Conservation (phyloP, 2,329 filamentous ascomycete species). For the Rhynchosporium secalis region DNA sequence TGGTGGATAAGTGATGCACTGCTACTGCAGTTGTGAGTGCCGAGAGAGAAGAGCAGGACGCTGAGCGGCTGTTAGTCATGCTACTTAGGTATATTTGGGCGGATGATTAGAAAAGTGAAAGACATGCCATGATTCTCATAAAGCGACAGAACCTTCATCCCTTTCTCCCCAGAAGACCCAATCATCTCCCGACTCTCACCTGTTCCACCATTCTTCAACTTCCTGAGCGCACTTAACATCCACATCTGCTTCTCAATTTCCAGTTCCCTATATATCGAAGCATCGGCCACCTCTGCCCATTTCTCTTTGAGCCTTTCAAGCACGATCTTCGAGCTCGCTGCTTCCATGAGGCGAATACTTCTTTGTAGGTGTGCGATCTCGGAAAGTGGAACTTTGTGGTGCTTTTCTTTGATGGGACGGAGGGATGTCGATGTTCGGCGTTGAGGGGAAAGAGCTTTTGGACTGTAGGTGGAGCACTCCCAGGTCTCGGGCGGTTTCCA, state of each 20-base stretch:
- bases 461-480: slow-evolving; percentile 17
- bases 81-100: background rate
- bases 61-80: slow-evolving; percentile 21
- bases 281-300: slow-evolving; percentile 48
- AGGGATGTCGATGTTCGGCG: slow-evolving; percentile 1
- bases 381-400: slow-evolving; percentile 2
- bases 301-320: slow-evolving; percentile 56
- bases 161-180: slow-evolving; percentile 35
- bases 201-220: slow-evolving; percentile 40
- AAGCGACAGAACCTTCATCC: slow-evolving; percentile 33
- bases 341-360: slow-evolving; percentile 56
- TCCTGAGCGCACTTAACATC: slow-evolving; percentile 58
- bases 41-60: slow-evolving; percentile 36
- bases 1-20: slow-evolving; percentile 46
- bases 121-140: slow-evolving; percentile 39
- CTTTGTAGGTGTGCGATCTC: slow-evolving; percentile 47
- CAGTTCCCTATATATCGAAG: slow-evolving; percentile 51
- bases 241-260: slow-evolving; percentile 59
- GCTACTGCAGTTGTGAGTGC: slow-evolving; percentile 42
- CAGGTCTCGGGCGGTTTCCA: slow-evolving; percentile 35
- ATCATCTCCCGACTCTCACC: slow-evolving; percentile 14
- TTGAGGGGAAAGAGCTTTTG: background rate
- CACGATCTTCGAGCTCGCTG: slow-evolving; percentile 52
- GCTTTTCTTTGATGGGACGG: slow-evolving; percentile 6
- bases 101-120: background rate